Evolutionary conservation across 495 filamentous ascomycete species (phyloP).

Genomic region (Annulohypoxylon moriforme): DNA sequence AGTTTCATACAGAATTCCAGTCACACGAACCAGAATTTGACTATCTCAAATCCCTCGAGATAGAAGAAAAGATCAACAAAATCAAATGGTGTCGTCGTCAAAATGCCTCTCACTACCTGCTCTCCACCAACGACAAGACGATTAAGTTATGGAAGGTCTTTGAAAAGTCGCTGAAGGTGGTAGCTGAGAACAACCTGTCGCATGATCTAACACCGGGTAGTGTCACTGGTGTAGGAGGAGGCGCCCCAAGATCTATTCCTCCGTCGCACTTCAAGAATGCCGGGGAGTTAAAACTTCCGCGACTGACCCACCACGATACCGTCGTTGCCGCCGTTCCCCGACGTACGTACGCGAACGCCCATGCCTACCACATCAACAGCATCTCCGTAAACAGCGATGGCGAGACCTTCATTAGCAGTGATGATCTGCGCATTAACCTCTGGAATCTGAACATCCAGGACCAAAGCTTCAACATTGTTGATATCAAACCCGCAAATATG

Average conservation of each 20-base stretch:
- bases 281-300: conserved; percentile 88
- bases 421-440: conserved; percentile 96
- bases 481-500: conserved; percentile 99
- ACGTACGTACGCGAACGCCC: conserved; percentile 96
- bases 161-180: conserved; percentile 98
- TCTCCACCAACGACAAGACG: conserved; percentile 99
- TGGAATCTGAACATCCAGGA: conserved; percentile 99
- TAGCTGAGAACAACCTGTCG: conserved; percentile 98
- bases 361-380: conserved; percentile 99
- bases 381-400: conserved; percentile 99
- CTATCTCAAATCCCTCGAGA: conserved; percentile 98
- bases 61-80: conserved; percentile 99
- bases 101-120: conserved; percentile 97
- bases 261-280: conserved; percentile 80
- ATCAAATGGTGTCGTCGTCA: conserved; percentile 99
- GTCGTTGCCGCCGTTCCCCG: conserved; percentile 96
- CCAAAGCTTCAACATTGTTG: conserved; percentile 99
- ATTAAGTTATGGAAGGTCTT: conserved; percentile 99
- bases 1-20: conserved; percentile 99
- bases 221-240: conserved; percentile 74
- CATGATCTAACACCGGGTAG: conserved; percentile 89
- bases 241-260: conserved; percentile 73
- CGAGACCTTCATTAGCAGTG: conserved; percentile 98
- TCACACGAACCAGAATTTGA: conserved; percentile 99
- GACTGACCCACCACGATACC: conserved; percentile 97